Conservation (phyloP, 2,329 filamentous ascomycete species). For the Aspergillus neoniger region DNA sequence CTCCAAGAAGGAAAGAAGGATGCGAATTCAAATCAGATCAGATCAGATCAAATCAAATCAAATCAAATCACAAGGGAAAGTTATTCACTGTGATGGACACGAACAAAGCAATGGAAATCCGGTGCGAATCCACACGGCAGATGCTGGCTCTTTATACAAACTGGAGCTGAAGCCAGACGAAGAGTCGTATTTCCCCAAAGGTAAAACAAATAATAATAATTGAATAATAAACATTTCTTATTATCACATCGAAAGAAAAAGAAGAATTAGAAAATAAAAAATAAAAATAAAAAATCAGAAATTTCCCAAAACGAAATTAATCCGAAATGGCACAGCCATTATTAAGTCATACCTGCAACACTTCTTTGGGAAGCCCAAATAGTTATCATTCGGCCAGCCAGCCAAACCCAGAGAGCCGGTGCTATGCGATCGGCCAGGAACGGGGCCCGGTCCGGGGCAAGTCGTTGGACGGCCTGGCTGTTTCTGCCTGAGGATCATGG, state of each 20-base stretch:
- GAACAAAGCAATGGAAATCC: background rate
- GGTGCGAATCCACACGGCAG: background rate
- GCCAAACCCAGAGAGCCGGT: conserved; percentile 16
- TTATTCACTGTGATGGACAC: background rate
- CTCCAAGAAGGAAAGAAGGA: background rate
- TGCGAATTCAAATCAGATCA: background rate
- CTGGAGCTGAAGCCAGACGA: background rate
- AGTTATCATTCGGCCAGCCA: background rate
- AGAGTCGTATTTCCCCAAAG: background rate
- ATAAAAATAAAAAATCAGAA: background rate
- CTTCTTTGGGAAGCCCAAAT: background rate
- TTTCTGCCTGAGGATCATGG: conserved; percentile 8
- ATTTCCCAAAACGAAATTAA: background rate
- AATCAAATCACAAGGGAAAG: background rate
- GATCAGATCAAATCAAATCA: no score
- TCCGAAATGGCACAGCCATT: background rate
- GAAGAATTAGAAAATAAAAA: background rate
- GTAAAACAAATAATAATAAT: background rate
- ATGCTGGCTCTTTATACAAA: background rate
- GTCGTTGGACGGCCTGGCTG: conserved; percentile 12
- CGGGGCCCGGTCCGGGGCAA: conserved; percentile 26
- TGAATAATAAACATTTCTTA: background rate
- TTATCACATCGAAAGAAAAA: no score
- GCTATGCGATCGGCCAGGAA: conserved; percentile 32
- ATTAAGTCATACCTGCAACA: background rate